Evolutionary conservation across 2,329 filamentous ascomycete species (phyloP).

Genomic region (Calonectria pauciramosa): DNA sequence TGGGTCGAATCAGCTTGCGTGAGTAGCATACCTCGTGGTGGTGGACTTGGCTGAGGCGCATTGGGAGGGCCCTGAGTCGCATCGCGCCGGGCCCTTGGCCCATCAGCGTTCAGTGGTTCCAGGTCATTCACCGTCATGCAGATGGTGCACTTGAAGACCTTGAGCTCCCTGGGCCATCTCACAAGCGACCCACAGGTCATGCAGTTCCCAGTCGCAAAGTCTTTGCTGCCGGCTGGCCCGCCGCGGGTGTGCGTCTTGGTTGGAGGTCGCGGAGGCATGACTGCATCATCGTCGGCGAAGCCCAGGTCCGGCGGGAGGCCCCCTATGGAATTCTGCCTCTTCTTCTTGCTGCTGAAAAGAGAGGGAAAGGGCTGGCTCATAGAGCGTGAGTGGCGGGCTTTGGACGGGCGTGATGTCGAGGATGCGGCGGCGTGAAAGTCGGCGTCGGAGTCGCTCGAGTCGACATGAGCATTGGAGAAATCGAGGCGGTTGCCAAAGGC

Average conservation of each 20-base stretch:
- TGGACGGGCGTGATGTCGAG: constrained; percentile 30
- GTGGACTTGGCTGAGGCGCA: constrained; percentile 19
- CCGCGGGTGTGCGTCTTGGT: constrained; percentile 48
- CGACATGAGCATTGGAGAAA: constrained; percentile 47
- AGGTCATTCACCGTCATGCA: constrained; percentile 90
- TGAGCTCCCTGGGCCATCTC: constrained; percentile 81
- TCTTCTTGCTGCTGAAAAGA: constrained; percentile 74
- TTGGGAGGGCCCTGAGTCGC: constrained; percentile 29
- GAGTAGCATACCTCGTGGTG: constrained; percentile 35
- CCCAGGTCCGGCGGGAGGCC: constrained; percentile 51
- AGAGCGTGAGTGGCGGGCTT: constrained; percentile 63
- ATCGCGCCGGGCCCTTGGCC: constrained; percentile 42
- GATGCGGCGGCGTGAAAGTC: constrained; percentile 50
- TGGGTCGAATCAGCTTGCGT: neutral
- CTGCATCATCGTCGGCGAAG: constrained; percentile 46
- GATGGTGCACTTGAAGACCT: constrained; percentile 84
- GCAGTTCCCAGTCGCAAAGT: constrained; percentile 80
- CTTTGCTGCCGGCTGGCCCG: constrained; percentile 59
- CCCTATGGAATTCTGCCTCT: constrained; percentile 60
- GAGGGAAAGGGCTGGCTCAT: constrained; percentile 86
- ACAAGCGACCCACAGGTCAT: constrained; percentile 89
- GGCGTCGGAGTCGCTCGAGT: constrained; percentile 62
- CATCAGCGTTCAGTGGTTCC: constrained; percentile 41
- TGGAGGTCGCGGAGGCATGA: constrained; percentile 42
- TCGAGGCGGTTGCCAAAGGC: constrained; percentile 41